Base-by-base conservation (phyloP, 371 early-diverging fungal species). In the Zopfochytrium polystomum region DNA sequence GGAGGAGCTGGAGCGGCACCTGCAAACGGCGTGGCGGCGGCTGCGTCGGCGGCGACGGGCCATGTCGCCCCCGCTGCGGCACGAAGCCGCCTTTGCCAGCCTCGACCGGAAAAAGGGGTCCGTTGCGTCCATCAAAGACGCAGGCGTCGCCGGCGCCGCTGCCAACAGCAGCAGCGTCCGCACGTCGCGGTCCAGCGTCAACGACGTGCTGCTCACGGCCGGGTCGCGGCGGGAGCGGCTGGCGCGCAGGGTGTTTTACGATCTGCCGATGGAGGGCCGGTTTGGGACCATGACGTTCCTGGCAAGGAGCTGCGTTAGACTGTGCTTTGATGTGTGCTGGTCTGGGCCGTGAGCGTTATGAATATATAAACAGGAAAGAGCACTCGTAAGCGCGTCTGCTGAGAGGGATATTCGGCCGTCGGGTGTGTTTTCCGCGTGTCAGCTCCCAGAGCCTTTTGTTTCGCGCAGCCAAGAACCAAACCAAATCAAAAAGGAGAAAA, bases 231-330 rank as follows among this genome's bases (percentile, higher is more conserved):
- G 86, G 58, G 86, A 85, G 35, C 71, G 75, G 0, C 61, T 86
- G 47, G 89, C 89, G 3, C 75, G 85, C 20, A 71, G 83, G 7
- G 65, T 90, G 68, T 92, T 92, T 68, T 92, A 85, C 71, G 91
- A 92, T 71, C 65, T 92, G 62, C 87, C 87, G 2, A 80, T 83
- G 33, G 84, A 87, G 25, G 86, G 80, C 1, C 68, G 68, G 29
- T 83, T 84, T 35, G 87, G 87, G n/a, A 88, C 89, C 11, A 80
- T 83, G 66, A 62, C 75, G n/a, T 89, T 85, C 64, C 77, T 90
- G 31, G 81, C 83, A 2, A 60, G 61, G 44, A 65, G 63, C 26
- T 70, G 71, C 55, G 64, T 72, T 2, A 58, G 74, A 1, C 47
- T 71, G 22, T 64, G 66, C 15, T 72, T 73, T 63, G 77, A 66